phyloP scores from a whole-genome alignment of 2,329 filamentous ascomycete species.

The Fusarium newnesense region DNA sequence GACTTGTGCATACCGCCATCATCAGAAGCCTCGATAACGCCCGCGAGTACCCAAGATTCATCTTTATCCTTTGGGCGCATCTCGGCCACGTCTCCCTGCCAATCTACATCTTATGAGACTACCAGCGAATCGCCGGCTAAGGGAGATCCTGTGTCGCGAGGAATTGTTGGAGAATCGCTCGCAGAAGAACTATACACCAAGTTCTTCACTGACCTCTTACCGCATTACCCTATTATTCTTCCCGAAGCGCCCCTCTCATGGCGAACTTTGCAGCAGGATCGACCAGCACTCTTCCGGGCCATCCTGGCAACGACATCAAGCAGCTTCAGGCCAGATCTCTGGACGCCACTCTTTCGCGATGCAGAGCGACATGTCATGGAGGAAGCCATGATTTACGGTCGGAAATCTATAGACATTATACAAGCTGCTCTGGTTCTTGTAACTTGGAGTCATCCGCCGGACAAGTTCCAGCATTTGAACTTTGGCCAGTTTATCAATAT shows the following conservation, averaged over 20 bases:
- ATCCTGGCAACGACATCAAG: background rate
- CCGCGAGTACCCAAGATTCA: no score
- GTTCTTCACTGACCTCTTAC: background rate
- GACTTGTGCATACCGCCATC: no score
- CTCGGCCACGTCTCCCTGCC: no score
- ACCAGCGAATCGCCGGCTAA: background rate
- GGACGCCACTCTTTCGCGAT: background rate
- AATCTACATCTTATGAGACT: no score
- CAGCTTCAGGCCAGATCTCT: background rate
- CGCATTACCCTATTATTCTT: background rate
- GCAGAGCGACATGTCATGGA: background rate
- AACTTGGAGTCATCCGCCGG: background rate
- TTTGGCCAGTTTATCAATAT: background rate
- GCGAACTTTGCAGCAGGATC: background rate
- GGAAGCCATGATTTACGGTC: background rate
- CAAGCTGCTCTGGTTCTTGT: background rate
- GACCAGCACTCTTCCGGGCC: background rate
- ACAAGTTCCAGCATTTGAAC: background rate
- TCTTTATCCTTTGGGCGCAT: no score
- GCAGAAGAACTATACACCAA: background rate
- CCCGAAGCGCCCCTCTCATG: background rate
- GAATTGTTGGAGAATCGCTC: background rate
- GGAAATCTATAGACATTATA: background rate
- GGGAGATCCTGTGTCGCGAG: background rate
- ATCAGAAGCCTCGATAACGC: no score